Base-by-base conservation (phyloP, 306 rosid species). In the Myrica gale region DNA sequence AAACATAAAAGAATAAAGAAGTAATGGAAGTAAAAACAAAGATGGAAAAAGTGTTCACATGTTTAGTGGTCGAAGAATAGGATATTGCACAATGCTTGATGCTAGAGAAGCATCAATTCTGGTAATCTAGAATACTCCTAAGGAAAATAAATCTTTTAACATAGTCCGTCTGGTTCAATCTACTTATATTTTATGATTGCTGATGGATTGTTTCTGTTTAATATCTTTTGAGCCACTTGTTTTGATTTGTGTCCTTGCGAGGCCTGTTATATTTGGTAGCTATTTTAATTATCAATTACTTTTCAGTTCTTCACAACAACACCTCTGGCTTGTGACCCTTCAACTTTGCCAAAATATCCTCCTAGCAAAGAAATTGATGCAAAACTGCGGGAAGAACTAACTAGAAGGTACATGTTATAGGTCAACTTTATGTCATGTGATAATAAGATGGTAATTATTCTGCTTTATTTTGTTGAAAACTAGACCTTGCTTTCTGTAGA, bases 291-390 rank as follows among this genome's bases (percentile, higher is more conserved):
- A 23, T 73, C 47, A 51, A 42, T 23, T 88, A 26, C 69, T 56
- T 63, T 67, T 21, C 88, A 95, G 98, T 95, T 86, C 86, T 95
- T 95, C 84, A 92, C 90, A 10, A 89, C 95, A 63, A 85, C 86
- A 80, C 97, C 97, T 16, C 89, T 92, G 79, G 97, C 98, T 37
- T 95, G 98, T 87, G 98, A 95, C 7, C 98, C 98, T 41, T 88
- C 98, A 23, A 95, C 95, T 85, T 95, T 95, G 74, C 98, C 98
- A 21, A 95, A 90, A 83, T 95, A 95, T 89, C 98, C 98, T 78
- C 98, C 98, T 76, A 89, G 95, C 83, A 94, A 94, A 85, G 98
- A 94, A 90, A 94, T 94, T 95, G 98, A 94, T 79, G 98, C 98
- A 42, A 94, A 94, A 82, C 81, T 90, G 76, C 90, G 97, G 15